These are phyloP conservation scores for Blastobotrys elegans DNA, from an alignment of 1,139 yeast genomes.

Conservation along the genomic window DNA sequence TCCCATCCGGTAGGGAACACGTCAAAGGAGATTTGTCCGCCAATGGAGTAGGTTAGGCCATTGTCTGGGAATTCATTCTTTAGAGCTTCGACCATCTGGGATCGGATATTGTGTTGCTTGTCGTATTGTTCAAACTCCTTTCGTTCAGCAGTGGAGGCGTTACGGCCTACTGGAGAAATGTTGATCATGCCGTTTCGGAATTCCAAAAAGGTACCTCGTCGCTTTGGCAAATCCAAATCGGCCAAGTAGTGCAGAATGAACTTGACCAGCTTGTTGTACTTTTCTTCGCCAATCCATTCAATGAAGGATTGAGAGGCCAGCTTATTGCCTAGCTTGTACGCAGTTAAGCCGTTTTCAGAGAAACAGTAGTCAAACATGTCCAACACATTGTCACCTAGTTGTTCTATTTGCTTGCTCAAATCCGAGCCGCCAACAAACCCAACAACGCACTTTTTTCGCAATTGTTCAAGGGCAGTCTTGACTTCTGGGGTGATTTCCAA, in stretches of 20 bases:
- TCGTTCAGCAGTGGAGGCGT: conserved; percentile 91
- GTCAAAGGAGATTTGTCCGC: conserved; percentile 98
- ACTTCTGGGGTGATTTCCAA: conserved; percentile 75
- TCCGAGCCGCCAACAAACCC: conserved; percentile 99
- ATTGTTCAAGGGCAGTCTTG: conserved; percentile 59
- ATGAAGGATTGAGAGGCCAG: conserved; percentile 92
- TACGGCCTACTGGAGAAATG: conserved; percentile 97
- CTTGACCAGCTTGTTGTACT: conserved; percentile 82
- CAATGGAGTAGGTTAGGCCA: conserved; percentile 91
- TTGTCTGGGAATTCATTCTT: conserved; percentile 75
- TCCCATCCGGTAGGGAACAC: conserved; percentile 99
- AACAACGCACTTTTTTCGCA: conserved; percentile 86
- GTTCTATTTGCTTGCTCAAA: conserved; percentile 90
- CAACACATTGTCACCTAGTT: conserved; percentile 70
- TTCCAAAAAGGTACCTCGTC: conserved; percentile 93
- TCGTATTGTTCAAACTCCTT: conserved; percentile 85
- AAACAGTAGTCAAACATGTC: conserved; percentile 89
- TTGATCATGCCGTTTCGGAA: conserved; percentile 99
- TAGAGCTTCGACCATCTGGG: conserved; percentile 75
- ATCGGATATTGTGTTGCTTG: conserved; percentile 72
- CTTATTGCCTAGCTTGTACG: conserved; percentile 84
- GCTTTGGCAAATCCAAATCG: conserved; percentile 75
- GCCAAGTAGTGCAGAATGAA: conserved; percentile 82
- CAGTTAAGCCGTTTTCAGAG: conserved; percentile 97
- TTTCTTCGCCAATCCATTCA: conserved; percentile 91